Percentiles rank a stretch among this genome's conserved stretches.
phyloP scores from a whole-genome alignment of 2,329 filamentous ascomycete genomes.

The Neonectria punicea region DNA sequence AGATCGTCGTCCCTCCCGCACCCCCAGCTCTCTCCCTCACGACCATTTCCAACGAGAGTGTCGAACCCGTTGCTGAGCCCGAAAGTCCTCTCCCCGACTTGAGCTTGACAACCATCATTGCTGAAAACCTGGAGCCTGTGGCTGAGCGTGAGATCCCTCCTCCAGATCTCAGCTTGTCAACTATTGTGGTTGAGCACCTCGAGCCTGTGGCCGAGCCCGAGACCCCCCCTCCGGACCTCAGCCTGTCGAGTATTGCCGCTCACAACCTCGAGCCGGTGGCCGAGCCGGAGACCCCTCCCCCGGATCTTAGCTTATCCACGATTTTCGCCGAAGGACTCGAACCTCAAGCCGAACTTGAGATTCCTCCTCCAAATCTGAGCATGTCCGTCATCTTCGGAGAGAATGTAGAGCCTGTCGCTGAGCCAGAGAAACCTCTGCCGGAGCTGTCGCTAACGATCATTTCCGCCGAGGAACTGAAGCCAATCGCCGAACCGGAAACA shows the following conservation, averaged over 20 bases:
- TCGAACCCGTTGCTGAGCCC: constrained; percentile 54
- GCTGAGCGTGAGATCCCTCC: constrained; percentile 42
- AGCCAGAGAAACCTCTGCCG: constrained; percentile 38
- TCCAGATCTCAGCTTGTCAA: constrained; percentile 42
- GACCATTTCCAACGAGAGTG: constrained; percentile 49
- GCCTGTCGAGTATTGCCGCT: constrained; percentile 38
- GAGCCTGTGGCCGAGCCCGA: constrained; percentile 44
- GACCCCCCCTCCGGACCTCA: constrained; percentile 38
- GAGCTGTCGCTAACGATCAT: constrained; percentile 48
- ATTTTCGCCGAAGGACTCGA: constrained; percentile 43
- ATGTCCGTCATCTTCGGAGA: background rate
- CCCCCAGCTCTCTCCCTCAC: constrained; percentile 49
- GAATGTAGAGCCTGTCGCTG: constrained; percentile 37
- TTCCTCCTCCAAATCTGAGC: constrained; percentile 22
- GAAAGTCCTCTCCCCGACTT: constrained; percentile 47
- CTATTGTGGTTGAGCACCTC: constrained; percentile 41
- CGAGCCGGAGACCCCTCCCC: constrained; percentile 40
- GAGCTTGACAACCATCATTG: constrained; percentile 52
- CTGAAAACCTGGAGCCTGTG: constrained; percentile 46
- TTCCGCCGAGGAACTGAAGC: constrained; percentile 46
- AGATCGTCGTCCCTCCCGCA: constrained; percentile 45
- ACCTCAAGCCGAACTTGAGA: constrained; percentile 42
- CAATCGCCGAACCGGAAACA: constrained; percentile 9
- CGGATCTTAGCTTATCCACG: constrained; percentile 41
- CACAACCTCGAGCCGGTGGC: constrained; percentile 44